phyloP scores from a whole-genome alignment of 78 protist genomes.

The Chrysochromulina tobinii region DNA sequence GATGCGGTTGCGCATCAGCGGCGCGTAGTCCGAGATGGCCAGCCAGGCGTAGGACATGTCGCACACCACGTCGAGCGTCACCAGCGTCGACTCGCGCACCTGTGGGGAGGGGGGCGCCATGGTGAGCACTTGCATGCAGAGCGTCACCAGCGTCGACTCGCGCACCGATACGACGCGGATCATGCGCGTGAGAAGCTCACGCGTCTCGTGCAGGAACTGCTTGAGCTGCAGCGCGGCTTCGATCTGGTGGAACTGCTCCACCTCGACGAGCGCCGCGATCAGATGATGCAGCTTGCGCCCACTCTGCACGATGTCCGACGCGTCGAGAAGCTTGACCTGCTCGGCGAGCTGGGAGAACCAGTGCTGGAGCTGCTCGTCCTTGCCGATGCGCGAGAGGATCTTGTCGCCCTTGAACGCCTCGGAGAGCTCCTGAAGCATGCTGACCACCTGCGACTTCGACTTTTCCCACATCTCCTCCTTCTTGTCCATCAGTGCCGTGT shows the following conservation, averaged over 20 bases:
- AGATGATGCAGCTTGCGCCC: slow-evolving; percentile 91
- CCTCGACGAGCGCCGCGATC: slow-evolving; percentile 84
- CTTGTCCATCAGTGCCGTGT: slow-evolving; percentile 51
- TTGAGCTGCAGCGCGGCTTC: slow-evolving; percentile 79
- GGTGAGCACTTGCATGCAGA: slow-evolving; percentile 45
- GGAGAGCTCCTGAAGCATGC: slow-evolving; percentile 73
- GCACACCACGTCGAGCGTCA: slow-evolving; percentile 23
- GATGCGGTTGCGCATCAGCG: slow-evolving; percentile 70
- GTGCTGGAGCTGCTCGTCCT: slow-evolving; percentile 79
- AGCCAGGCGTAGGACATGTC: slow-evolving; percentile 31
- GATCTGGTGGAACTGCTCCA: slow-evolving; percentile 57
- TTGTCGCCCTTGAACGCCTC: slow-evolving; percentile 87
- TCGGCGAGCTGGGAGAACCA: slow-evolving; percentile 85
- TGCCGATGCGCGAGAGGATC: slow-evolving; percentile 76
- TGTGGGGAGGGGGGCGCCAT: slow-evolving; percentile 6
- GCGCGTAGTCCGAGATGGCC: slow-evolving; percentile 1
- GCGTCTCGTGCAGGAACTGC: slow-evolving; percentile 84
- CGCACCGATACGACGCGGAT: slow-evolving; percentile 67
- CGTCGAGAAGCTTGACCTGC: slow-evolving; percentile 23
- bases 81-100: slow-evolving; percentile 70
- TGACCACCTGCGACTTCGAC: slow-evolving; percentile 50
- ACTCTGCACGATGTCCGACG: no score
- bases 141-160: background rate
- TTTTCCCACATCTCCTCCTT: slow-evolving; percentile 80
- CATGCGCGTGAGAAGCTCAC: slow-evolving; percentile 79